A percentile compares a stretch with the other conserved stretches of the same genome.
These are phyloP conservation scores for Fusarium nygamai DNA, from an alignment of 2,329 filamentous ascomycete species.

Conservation along the genomic window DNA sequence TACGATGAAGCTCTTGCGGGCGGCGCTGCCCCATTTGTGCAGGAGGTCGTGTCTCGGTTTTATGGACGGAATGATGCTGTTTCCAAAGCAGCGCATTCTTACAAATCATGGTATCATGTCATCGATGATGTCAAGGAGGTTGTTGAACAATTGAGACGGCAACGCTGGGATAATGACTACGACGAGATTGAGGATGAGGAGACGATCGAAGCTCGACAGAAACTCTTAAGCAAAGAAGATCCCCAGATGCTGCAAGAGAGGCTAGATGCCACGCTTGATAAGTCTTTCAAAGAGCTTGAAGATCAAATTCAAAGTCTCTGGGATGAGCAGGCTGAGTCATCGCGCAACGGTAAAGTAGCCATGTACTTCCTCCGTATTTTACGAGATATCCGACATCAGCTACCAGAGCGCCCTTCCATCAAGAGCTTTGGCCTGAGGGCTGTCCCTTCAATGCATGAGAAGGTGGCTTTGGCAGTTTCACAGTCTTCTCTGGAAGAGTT, in stretches of 20 bases:
- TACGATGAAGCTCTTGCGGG: constrained; percentile 72
- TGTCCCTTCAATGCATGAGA: constrained; percentile 71
- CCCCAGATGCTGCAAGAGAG: constrained; percentile 69
- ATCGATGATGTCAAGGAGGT: constrained; percentile 73
- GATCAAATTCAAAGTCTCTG: constrained; percentile 63
- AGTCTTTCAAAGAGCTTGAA: constrained; percentile 68
- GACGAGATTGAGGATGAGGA: constrained; percentile 80
- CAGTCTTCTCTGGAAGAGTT: constrained; percentile 61
- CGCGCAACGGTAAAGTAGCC: constrained; percentile 62
- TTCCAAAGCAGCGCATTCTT: constrained; percentile 68
- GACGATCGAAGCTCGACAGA: constrained; percentile 72
- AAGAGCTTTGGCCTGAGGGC: constrained; percentile 68
- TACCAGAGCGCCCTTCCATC: constrained; percentile 64
- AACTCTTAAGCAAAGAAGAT: constrained; percentile 76
- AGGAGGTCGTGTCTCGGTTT: constrained; percentile 73
- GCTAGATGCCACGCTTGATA: constrained; percentile 64
- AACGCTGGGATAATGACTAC: constrained; percentile 80
- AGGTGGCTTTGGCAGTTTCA: constrained; percentile 65
- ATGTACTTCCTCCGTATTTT: constrained; percentile 78
- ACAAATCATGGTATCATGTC: constrained; percentile 77
- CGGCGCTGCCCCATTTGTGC: constrained; percentile 74
- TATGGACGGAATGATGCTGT: constrained; percentile 78
- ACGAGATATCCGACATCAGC: constrained; percentile 75
- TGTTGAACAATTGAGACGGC: constrained; percentile 71
- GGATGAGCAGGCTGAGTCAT: constrained; percentile 54